phyloP scores from a whole-genome alignment of 768 basidiomycete genomes.

The Austroboletus festivus region DNA sequence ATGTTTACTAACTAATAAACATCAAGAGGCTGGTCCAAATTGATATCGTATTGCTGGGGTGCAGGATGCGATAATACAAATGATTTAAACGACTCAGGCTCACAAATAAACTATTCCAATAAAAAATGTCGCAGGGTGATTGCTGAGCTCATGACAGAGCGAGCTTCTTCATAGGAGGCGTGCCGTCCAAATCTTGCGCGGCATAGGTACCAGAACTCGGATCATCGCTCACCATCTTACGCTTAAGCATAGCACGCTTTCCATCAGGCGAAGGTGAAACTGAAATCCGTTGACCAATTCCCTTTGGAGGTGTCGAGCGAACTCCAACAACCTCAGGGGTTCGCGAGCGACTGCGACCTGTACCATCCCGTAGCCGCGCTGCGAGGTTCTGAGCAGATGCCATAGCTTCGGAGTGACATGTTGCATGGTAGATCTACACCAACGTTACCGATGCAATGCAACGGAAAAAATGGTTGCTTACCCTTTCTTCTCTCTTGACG shows the following conservation, averaged over 20 bases:
- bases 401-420: conserved; percentile 83
- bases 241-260: conserved; percentile 60
- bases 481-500: conserved; percentile 76
- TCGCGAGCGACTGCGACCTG: conserved; percentile 63
- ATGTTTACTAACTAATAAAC: too few relatives aligned
- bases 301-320: conserved; percentile 39
- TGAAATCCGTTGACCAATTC: conserved; percentile 33
- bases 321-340: conserved; percentile 59
- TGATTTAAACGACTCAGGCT: conserved; percentile 20
- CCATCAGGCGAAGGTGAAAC: conserved; percentile 51
- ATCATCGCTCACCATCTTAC: conserved; percentile 66
- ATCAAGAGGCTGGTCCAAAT: too few relatives aligned
- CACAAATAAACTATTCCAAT: conserved; percentile 34
- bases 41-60: conserved; percentile 17
- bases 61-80: conserved; percentile 25
- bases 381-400: conserved; percentile 63
- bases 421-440: conserved; percentile 85
- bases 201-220: conserved; percentile 30
- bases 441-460: conserved; percentile 3
- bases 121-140: conserved; percentile 22
- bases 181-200: conserved; percentile 40
- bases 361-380: conserved; percentile 63
- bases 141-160: conserved; percentile 39
- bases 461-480: conserved; percentile 36
- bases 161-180: conserved; percentile 67